These are phyloP conservation scores for Termitomyces sp. DNA, from an alignment of 768 basidiomycete genomes.

Conservation along the genomic window DNA sequence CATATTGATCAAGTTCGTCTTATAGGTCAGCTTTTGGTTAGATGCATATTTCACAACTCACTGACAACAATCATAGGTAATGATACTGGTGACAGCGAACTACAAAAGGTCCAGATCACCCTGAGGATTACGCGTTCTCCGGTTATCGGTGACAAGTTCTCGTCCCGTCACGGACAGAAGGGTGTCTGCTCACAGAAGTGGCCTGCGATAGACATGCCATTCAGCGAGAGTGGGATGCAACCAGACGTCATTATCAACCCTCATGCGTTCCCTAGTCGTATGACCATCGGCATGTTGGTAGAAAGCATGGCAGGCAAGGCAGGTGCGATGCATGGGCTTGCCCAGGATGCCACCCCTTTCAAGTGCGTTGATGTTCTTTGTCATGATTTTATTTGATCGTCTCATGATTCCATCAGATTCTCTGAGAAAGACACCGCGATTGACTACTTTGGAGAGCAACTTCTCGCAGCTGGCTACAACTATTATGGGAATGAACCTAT, in stretches of 20 bases:
- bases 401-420: constrained; percentile 51
- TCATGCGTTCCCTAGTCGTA: constrained; percentile 97
- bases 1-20: constrained; percentile 91
- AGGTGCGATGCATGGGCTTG: constrained; percentile 96
- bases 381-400: constrained; percentile 13
- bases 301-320: constrained; percentile 99
- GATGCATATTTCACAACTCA: background rate
- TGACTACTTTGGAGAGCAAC: constrained; percentile 95
- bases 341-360: constrained; percentile 98
- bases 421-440: constrained; percentile 96
- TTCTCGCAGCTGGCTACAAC: constrained; percentile 92
- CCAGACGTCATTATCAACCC: constrained; percentile 99
- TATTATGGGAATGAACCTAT: constrained; percentile 99
- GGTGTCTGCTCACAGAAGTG: constrained; percentile 99
- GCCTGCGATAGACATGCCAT: constrained; percentile 98
- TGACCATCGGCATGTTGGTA: constrained; percentile 99
- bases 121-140: constrained; percentile 92
- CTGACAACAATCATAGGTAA: constrained; percentile 48
- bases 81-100: constrained; percentile 83
- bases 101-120: constrained; percentile 92
- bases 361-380: constrained; percentile 51
- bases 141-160: constrained; percentile 99
- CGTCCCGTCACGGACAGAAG: constrained; percentile 98
- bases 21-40: constrained; percentile 54
- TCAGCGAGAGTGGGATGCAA: constrained; percentile 97